These are phyloP conservation scores for Effrenium voratum DNA, from an alignment of 73 alveolate species.

Conservation along the genomic window DNA sequence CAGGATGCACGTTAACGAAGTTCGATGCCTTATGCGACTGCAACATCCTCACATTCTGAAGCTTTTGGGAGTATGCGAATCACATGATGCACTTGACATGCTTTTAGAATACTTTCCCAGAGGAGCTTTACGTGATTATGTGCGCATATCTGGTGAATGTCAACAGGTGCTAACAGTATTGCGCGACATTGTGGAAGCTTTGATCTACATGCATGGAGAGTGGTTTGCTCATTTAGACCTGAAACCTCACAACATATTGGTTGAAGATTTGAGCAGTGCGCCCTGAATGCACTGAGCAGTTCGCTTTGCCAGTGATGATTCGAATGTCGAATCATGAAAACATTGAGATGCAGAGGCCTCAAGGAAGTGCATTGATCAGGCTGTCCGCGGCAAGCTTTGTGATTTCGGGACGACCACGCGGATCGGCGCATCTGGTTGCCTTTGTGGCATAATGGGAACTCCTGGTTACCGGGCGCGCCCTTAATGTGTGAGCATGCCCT, in stretches of 20 bases:
- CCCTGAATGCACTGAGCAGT: neutral
- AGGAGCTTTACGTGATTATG: slow-evolving; percentile 65
- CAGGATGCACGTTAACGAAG: slow-evolving; percentile 67
- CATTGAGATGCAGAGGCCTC: too few species aligned
- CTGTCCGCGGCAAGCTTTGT: slow-evolving; percentile 51
- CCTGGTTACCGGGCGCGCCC: slow-evolving; percentile 61
- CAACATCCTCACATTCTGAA: slow-evolving; percentile 55
- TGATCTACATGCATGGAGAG: slow-evolving; percentile 51
- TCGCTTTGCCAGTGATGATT: too few species aligned
- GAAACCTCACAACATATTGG: slow-evolving; percentile 78
- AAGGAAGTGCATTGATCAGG: neutral
- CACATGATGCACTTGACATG: slow-evolving; percentile 15
- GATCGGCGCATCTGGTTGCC: slow-evolving; percentile 67
- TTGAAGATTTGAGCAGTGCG: neutral
- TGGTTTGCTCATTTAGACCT: slow-evolving; percentile 69
- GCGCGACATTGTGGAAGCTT: slow-evolving; percentile 44
- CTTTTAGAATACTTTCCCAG: slow-evolving; percentile 34
- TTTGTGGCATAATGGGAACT: slow-evolving; percentile 86
- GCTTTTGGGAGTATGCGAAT: slow-evolving; percentile 25
- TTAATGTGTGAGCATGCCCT: neutral
- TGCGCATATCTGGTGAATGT: neutral
- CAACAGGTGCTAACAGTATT: neutral
- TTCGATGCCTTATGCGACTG: slow-evolving; percentile 54
- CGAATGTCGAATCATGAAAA: neutral
- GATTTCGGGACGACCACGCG: slow-evolving; percentile 86